Percentiles rank a stretch among this genome's conserved stretches.
These are phyloP conservation scores for Talaromyces verruculosus DNA, from an alignment of 2,329 filamentous ascomycete genomes.

Conservation along the genomic window DNA sequence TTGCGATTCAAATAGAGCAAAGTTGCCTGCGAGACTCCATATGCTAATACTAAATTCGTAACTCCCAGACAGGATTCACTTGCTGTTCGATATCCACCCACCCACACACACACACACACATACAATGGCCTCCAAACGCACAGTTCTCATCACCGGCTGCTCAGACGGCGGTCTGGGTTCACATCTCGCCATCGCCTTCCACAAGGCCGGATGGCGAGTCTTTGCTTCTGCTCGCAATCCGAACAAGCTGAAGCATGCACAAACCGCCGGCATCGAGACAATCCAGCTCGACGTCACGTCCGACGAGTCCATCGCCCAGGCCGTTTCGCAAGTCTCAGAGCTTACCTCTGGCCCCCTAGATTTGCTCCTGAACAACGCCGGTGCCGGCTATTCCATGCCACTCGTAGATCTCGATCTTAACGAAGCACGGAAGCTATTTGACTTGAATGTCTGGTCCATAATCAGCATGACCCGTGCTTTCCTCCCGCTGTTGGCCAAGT, in stretches of 20 bases:
- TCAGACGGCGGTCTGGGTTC: conserved; percentile 13
- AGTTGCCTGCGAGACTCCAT: not conserved
- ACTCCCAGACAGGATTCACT: not conserved
- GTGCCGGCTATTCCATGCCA: conserved; percentile 8
- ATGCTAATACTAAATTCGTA: not conserved
- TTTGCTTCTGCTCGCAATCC: conserved; percentile 12
- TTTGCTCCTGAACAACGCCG: conserved; percentile 16
- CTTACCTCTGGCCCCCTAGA: conserved; percentile 6
- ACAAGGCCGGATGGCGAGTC: conserved; percentile 6
- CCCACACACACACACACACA: not conserved
- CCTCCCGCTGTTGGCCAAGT: conserved; percentile 6
- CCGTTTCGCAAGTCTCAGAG: not conserved
- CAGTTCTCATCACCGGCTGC: conserved; percentile 16
- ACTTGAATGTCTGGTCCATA: conserved; percentile 13
- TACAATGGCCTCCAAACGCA: conserved; percentile 13
- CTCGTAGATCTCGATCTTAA: conserved; percentile 1
- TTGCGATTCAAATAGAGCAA: not conserved
- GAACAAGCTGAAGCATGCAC: not conserved
- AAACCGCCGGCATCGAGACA: conserved; percentile 10
- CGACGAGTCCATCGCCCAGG: not conserved
- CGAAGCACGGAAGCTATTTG: conserved; percentile 9
- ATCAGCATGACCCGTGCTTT: conserved; percentile 11
- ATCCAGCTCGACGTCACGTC: conserved; percentile 3
- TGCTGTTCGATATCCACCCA: not conserved
- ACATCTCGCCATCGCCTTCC: conserved; percentile 7